phyloP scores from a whole-genome alignment of 1,139 yeast genomes.

The Lodderomyces pseudojiufengensis region DNA sequence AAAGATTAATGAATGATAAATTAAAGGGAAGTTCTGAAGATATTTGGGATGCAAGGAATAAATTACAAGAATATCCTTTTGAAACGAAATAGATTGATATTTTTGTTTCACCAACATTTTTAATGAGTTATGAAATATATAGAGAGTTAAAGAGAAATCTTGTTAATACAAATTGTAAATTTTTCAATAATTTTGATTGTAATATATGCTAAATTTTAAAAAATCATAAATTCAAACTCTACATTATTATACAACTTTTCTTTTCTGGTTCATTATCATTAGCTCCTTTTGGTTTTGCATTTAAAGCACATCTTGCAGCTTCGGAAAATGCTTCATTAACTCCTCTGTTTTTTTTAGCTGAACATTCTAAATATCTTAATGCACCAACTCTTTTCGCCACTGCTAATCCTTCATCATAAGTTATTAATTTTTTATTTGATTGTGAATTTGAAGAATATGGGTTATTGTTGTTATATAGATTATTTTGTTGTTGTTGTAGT shows the following conservation, averaged over 20 bases:
- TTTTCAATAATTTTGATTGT: no score
- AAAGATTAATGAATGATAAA: conserved; percentile 56
- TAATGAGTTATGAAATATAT: no score
- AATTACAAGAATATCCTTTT: conserved; percentile 26
- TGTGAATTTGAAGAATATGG: conserved; percentile 34
- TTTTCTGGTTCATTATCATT: conserved; percentile 46
- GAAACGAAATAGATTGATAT: conserved; percentile 13
- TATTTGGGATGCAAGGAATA: conserved; percentile 62
- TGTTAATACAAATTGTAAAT: no score
- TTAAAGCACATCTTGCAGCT: conserved; percentile 92
- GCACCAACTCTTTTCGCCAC: conserved; percentile 87
- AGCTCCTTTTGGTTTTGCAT: conserved; percentile 82
- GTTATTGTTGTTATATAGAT: conserved; percentile 21
- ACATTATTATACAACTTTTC: conserved; percentile 42
- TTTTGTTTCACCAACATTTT: no score
- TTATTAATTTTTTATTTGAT: conserved; percentile 51
- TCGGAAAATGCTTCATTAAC: conserved; percentile 96
- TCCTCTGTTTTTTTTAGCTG: conserved; percentile 90
- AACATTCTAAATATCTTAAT: conserved; percentile 81
- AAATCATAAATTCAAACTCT: no score
- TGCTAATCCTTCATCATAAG: conserved; percentile 32
- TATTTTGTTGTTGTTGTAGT: conserved; percentile 10
- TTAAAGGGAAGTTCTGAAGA: conserved; percentile 75
- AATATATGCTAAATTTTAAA: no score
- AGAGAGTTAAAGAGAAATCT: no score